Percentiles rank a stretch among this genome's conserved stretches.
These are phyloP conservation scores for Discostella pseudostelligera DNA, from an alignment of 108 stramenopile genomes.

Conservation along the genomic window DNA sequence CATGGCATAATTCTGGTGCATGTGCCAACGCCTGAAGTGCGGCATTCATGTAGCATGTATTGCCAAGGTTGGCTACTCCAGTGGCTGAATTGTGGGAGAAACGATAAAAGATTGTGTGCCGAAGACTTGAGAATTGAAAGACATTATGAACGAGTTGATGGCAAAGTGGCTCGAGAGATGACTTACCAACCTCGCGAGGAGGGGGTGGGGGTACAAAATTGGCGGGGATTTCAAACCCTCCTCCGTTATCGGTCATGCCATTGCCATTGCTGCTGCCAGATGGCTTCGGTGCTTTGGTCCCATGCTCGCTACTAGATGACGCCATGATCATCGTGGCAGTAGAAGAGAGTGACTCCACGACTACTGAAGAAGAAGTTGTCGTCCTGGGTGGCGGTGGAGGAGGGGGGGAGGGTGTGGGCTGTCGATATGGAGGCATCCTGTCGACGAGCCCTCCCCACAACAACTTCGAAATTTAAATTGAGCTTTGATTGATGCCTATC, in stretches of 20 bases:
- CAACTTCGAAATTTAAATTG: too few relatives aligned
- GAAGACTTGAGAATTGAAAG: not conserved
- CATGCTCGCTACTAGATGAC: not conserved
- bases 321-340: not conserved
- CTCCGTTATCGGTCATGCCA: not conserved
- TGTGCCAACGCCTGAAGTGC: slow-evolving; percentile 85
- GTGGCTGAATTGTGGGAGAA: slow-evolving; percentile 50
- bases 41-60: slow-evolving; percentile 89
- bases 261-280: not conserved
- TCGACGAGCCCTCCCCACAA: too few relatives aligned
- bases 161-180: not conserved
- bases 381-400: slow-evolving; percentile 8
- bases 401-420: slow-evolving; percentile 1
- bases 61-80: slow-evolving; percentile 82
- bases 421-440: not conserved
- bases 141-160: not conserved
- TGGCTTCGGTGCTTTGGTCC: not conserved
- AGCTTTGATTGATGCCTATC: too few relatives aligned
- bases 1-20: slow-evolving; percentile 83
- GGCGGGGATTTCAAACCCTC: slow-evolving; percentile 6
- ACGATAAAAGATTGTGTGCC: not conserved
- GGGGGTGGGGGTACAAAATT: slow-evolving; percentile 8
- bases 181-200: slow-evolving; percentile 15
- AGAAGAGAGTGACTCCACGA: not conserved
- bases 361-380: not conserved